phyloP scores from a whole-genome alignment of 148 eudicot genomes.

The Cornus suecica region DNA sequence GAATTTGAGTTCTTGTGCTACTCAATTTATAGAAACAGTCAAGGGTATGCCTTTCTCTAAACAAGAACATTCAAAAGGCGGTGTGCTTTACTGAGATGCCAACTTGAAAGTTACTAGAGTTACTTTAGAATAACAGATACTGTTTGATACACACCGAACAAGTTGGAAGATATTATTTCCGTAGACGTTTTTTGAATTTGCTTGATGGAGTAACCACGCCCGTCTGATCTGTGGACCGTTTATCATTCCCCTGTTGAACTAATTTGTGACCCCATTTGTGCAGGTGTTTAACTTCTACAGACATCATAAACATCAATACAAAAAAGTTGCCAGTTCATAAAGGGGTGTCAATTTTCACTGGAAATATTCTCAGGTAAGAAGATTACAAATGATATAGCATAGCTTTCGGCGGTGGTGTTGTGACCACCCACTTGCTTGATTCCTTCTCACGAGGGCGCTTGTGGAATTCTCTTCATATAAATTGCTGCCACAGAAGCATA shows the following conservation, averaged over 20 bases:
- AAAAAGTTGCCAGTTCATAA: constrained; percentile 16
- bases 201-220: constrained; percentile 13
- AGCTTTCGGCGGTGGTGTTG: constrained; percentile 37
- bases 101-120: constrained; percentile 20
- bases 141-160: constrained; percentile 16
- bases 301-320: constrained; percentile 11
- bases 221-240: neutral
- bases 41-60: constrained; percentile 18
- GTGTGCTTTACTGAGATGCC: constrained; percentile 55
- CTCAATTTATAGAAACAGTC: constrained; percentile 53
- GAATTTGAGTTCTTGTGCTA: constrained; percentile 18
- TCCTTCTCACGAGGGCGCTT: constrained; percentile 20
- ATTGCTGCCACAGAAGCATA: neutral
- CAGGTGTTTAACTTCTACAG: constrained; percentile 4
- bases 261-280: constrained; percentile 4
- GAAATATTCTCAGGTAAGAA: constrained; percentile 33
- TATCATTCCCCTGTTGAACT: constrained; percentile 13
- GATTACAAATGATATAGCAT: constrained; percentile 29
- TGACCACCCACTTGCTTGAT: constrained; percentile 49
- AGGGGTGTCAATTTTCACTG: constrained; percentile 23
- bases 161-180: constrained; percentile 11
- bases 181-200: neutral
- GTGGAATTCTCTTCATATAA: neutral
- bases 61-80: constrained; percentile 41
- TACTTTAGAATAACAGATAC: constrained; percentile 25